Conservation (phyloP, 2,329 filamentous ascomycete species). For the Diplocarpon mali region DNA sequence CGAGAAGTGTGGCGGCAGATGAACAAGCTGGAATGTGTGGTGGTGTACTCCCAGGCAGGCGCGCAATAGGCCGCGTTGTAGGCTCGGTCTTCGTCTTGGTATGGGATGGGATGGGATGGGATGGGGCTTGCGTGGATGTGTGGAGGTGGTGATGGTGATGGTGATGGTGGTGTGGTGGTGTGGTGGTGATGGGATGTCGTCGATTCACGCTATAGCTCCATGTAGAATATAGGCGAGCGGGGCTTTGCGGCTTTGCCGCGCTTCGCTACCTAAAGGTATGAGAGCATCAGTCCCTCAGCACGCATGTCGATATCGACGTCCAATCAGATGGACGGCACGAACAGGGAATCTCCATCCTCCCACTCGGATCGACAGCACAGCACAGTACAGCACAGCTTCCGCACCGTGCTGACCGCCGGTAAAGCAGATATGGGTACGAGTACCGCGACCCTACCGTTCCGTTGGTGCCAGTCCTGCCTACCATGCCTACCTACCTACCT, state of each 20-base stretch:
- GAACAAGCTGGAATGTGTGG: conserved; percentile 4
- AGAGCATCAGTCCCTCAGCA: not conserved
- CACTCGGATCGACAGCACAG: not conserved
- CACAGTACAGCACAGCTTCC: not conserved
- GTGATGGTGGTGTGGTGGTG: not conserved
- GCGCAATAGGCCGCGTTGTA: conserved; percentile 4
- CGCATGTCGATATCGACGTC: too few relatives aligned
- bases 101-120: not conserved
- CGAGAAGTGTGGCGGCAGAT: not conserved
- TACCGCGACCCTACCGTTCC: too few relatives aligned
- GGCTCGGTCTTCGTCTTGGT: not conserved
- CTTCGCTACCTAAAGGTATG: not conserved
- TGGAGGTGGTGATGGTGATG: not conserved
- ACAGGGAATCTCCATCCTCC: too few relatives aligned
- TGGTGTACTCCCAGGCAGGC: not conserved
- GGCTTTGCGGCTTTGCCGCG: not conserved
- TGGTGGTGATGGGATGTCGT: not conserved
- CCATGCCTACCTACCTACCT: too few relatives aligned
- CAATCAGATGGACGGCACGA: too few relatives aligned
- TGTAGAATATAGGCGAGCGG: not conserved
- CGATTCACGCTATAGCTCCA: not conserved
- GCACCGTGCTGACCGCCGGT: too few relatives aligned
- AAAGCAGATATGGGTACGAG: too few relatives aligned
- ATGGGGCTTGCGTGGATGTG: conserved; percentile 1
- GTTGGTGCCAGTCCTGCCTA: too few relatives aligned